Percentiles rank a stretch among this genome's conserved stretches.
Evolutionary conservation across 1,284 basidiomycete species (phyloP).

Genomic region (Ceratobasidium sp.): DNA sequence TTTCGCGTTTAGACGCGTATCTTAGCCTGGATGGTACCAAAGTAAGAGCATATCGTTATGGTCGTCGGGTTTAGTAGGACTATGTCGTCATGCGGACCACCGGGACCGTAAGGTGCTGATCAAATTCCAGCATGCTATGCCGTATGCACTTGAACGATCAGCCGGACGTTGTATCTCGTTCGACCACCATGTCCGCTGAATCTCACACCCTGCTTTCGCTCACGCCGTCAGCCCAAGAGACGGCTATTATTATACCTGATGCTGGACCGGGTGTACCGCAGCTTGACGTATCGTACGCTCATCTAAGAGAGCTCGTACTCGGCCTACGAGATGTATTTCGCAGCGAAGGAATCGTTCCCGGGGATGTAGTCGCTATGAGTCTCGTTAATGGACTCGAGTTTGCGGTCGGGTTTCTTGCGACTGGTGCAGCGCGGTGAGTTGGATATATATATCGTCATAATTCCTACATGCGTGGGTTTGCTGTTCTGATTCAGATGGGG

Average conservation of each 20-base stretch:
- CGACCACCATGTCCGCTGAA: slow-evolving; percentile 27
- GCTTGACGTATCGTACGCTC: slow-evolving; percentile 48
- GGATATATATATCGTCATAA: neutral
- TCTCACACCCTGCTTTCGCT: slow-evolving; percentile 44
- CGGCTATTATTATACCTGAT: slow-evolving; percentile 49
- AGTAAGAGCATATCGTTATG: neutral
- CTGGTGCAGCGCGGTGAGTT: slow-evolving; percentile 51
- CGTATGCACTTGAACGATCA: neutral
- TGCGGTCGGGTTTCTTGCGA: slow-evolving; percentile 52
- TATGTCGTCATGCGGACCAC: slow-evolving; percentile 1
- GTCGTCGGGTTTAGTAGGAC: neutral
- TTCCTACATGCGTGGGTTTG: neutral
- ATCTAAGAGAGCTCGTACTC: slow-evolving; percentile 49
- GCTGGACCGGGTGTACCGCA: slow-evolving; percentile 32
- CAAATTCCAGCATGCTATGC: slow-evolving; percentile 30
- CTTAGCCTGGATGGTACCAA: neutral
- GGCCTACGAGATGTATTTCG: slow-evolving; percentile 49
- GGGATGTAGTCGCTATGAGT: slow-evolving; percentile 52
- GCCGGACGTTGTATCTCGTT: neutral
- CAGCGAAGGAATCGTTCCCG: slow-evolving; percentile 50
- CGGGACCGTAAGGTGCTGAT: neutral
- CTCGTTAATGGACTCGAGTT: slow-evolving; percentile 52
- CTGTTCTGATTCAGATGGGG: neutral
- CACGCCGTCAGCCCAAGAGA: slow-evolving; percentile 34
- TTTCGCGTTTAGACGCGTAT: slow-evolving; percentile 31